Percentiles rank a stretch among this genome's conserved stretches.
Conservation (phyloP, 2,329 filamentous ascomycete species). For the Sordariomycetes sp. region DNA sequence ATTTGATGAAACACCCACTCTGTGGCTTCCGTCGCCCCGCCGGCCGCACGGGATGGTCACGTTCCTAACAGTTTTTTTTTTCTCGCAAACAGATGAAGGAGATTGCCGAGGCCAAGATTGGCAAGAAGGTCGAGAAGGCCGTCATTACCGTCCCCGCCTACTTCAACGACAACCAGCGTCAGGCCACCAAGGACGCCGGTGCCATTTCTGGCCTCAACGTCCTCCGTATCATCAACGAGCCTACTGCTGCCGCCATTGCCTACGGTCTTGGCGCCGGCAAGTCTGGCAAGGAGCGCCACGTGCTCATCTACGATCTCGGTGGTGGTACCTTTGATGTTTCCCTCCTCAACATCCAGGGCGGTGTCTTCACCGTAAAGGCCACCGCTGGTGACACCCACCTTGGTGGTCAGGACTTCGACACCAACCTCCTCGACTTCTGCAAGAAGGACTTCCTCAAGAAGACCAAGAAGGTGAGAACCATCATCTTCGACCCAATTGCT, state of each 20-base stretch:
- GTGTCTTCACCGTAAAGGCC: conserved; percentile 98
- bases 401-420: conserved; percentile 94
- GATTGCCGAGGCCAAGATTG: conserved; percentile 94
- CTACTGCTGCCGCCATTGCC: conserved; percentile 93
- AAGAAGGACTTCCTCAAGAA: conserved; percentile 90
- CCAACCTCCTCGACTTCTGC: conserved; percentile 90
- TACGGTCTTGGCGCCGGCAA: conserved; percentile 95
- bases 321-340: conserved; percentile 99
- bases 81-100: conserved; percentile 96
- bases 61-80: conserved; percentile 1
- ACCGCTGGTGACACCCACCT: conserved; percentile 96
- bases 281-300: conserved; percentile 95
- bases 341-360: conserved; percentile 95
- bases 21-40: neutral
- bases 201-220: conserved; percentile 95
- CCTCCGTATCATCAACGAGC: conserved; percentile 99
- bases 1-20: neutral
- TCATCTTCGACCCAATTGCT: neutral
- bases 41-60: neutral
- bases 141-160: conserved; percentile 98
- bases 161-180: conserved; percentile 99
- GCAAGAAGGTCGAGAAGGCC: conserved; percentile 98
- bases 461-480: conserved; percentile 47
- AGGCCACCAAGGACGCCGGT: conserved; percentile 98
- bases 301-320: conserved; percentile 99